Percentiles rank a stretch among this genome's conserved stretches.
phyloP scores from a whole-genome alignment of 192 early-diverging fungal genomes.

The Entophlyctis luteolus region DNA sequence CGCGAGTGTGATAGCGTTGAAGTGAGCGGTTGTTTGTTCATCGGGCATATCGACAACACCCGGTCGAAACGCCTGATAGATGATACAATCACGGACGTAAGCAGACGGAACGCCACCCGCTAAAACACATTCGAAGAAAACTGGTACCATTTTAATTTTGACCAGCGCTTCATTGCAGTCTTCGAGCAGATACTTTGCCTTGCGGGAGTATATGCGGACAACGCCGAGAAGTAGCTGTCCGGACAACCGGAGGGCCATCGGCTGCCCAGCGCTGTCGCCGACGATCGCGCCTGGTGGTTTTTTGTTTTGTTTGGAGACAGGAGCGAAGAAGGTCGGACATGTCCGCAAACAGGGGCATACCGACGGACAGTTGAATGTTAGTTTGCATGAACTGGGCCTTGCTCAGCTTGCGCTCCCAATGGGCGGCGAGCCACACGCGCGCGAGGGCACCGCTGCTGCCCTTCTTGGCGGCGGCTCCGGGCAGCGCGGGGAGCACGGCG shows the following conservation, averaged over 20 bases:
- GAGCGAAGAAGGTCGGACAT: neutral
- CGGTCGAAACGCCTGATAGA: slow-evolving; percentile 63
- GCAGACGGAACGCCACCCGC: neutral
- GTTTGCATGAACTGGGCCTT: slow-evolving; percentile 92
- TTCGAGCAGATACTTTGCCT: slow-evolving; percentile 92
- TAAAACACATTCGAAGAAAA: slow-evolving; percentile 12
- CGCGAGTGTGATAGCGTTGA: slow-evolving; percentile 81
- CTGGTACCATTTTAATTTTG: slow-evolving; percentile 86
- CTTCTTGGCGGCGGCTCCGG: too few relatives aligned
- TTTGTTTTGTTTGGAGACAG: neutral
- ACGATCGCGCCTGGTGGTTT: slow-evolving; percentile 69
- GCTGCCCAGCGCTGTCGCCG: slow-evolving; percentile 66
- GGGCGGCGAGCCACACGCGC: slow-evolving; percentile 96
- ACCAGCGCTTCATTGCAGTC: slow-evolving; percentile 95
- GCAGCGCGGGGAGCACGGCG: slow-evolving; percentile 32
- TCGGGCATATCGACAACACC: slow-evolving; percentile 83
- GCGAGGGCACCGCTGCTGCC: slow-evolving; percentile 75
- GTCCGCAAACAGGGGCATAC: slow-evolving; percentile 37
- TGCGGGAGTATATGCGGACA: slow-evolving; percentile 90
- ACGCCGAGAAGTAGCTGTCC: slow-evolving; percentile 96
- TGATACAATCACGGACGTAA: neutral
- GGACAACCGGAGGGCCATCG: slow-evolving; percentile 89
- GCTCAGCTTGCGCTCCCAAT: slow-evolving; percentile 94
- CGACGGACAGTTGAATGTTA: slow-evolving; percentile 82
- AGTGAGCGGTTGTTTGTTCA: slow-evolving; percentile 64